Evolutionary conservation across 2,329 filamentous ascomycete genomes (phyloP), one percentile per base, ranked within the genome.

Genomic region (Cytospora paraplurivora): DNA sequence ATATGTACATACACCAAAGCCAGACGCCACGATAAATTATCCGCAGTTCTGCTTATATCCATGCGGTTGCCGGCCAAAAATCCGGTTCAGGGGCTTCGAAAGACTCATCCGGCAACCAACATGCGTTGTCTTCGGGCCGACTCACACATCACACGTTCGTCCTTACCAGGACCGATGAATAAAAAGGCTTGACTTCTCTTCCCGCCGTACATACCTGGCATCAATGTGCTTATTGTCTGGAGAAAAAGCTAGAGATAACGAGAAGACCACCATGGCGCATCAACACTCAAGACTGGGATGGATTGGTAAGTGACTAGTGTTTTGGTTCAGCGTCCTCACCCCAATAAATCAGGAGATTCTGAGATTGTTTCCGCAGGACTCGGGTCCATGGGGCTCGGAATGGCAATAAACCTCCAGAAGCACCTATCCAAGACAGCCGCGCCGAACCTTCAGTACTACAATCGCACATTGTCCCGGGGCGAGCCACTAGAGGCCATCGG

Each of bases 351-450:
- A 47, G 44, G 8, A 7, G 15, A 50, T 4, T 1, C 54, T 63
- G n/a, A 59, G 7, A n/a, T 4, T 27, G 7, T 37, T 10, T 12
- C 21, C 33, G 5, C 6, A 69, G 81, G 81, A 4, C 75, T 84
- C 0, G 81, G 82, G 1, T 83, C 79, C 0, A 84, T 84, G 81
- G 82, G 82, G 1, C 71, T 76, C 0, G 72, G 71, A 1, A 84
- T 84, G 82, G 78, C 81, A 1, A 72, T 70, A 7, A 83, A 84
- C 62, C 72, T 84, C 0, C 81, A 83, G 49, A 77, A 72, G 33
- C 71, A 82, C 56, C 65, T 82, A 0, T 62, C 54, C 1, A 60
- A 66, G 6, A 66, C 60, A 7, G 56, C 59, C 1, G 57, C 68
- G 0, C 67, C 74, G 0, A 62, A 67, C 6, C 68, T 84, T 1